These are phyloP conservation scores for Globisporangium irregulare DNA, from an alignment of 352 stramenopile genomes.

Conservation along the genomic window DNA sequence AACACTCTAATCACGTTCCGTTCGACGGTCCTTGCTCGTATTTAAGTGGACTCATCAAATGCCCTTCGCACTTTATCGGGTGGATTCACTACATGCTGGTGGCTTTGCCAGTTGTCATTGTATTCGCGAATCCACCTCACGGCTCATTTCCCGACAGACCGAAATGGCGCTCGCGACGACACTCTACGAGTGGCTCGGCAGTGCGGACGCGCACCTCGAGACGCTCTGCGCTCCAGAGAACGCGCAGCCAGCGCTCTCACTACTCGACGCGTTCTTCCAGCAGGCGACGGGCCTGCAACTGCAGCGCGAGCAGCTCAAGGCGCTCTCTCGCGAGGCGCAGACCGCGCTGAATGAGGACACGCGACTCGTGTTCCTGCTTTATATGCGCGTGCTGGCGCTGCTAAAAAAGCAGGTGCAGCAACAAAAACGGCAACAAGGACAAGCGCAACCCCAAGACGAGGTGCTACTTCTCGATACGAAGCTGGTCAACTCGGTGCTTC, in stretches of 20 bases:
- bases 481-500: constrained; percentile 35
- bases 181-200: constrained; percentile 10
- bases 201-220: constrained; percentile 14
- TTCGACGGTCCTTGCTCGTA: background rate
- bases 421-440: background rate
- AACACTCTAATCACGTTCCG: constrained; percentile 1
- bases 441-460: background rate
- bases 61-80: background rate
- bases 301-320: constrained; percentile 15
- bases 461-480: background rate
- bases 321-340: constrained; percentile 5
- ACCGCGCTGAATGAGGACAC: constrained; percentile 11
- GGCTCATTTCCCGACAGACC: background rate
- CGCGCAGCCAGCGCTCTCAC: background rate
- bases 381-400: constrained; percentile 14
- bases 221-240: background rate
- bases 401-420: background rate
- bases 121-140: background rate
- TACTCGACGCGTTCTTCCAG: constrained; percentile 16
- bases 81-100: background rate
- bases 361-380: constrained; percentile 16
- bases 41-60: background rate
- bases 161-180: constrained; percentile 7
- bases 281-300: constrained; percentile 9
- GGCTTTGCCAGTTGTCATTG: background rate